Evolutionary conservation across 2,329 filamentous ascomycete species (phyloP).

Genomic region (Furcasterigmium furcatum): DNA sequence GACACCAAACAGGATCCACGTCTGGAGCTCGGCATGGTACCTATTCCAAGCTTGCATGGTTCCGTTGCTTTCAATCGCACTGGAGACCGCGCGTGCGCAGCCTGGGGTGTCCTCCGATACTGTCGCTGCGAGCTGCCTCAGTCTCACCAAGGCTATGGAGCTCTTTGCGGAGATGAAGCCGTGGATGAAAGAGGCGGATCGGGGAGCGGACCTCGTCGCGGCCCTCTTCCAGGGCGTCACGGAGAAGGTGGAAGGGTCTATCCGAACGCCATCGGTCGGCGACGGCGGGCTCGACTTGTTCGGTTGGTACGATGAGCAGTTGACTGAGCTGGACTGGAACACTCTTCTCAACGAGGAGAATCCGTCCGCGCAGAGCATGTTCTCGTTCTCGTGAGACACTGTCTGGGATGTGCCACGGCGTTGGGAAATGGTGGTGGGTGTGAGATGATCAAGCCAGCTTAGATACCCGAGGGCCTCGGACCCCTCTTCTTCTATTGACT

Average conservation of each 20-base stretch:
- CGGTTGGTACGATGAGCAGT: constrained; percentile 22
- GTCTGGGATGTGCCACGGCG: too few relatives aligned
- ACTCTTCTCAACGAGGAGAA: constrained; percentile 18
- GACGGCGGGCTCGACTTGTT: constrained; percentile 19
- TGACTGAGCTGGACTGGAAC: constrained; percentile 20
- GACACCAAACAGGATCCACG: constrained; percentile 25
- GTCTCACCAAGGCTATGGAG: constrained; percentile 18
- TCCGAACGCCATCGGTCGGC: constrained; percentile 16
- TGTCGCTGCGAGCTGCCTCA: constrained; percentile 15
- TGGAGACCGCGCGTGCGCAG: constrained; percentile 11
- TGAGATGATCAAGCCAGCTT: too few relatives aligned
- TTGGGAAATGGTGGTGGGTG: too few relatives aligned
- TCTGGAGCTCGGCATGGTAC: constrained; percentile 27
- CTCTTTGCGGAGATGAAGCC: constrained; percentile 22
- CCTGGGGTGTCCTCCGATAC: constrained; percentile 1
- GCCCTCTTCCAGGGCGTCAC: constrained; percentile 21
- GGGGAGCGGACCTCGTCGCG: constrained; percentile 19
- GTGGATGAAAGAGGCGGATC: constrained; percentile 21
- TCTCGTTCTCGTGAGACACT: neutral
- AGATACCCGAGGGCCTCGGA: too few relatives aligned
- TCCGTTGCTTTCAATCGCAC: constrained; percentile 22
- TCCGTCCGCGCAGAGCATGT: neutral
- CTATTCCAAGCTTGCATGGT: constrained; percentile 27
- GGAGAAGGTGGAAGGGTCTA: constrained; percentile 12
- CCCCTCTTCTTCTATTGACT: too few relatives aligned